Evolutionary conservation across 345 rosid genomes (phyloP), one percentile per base, ranked within the genome.

Genomic region (Salix viminalis): DNA sequence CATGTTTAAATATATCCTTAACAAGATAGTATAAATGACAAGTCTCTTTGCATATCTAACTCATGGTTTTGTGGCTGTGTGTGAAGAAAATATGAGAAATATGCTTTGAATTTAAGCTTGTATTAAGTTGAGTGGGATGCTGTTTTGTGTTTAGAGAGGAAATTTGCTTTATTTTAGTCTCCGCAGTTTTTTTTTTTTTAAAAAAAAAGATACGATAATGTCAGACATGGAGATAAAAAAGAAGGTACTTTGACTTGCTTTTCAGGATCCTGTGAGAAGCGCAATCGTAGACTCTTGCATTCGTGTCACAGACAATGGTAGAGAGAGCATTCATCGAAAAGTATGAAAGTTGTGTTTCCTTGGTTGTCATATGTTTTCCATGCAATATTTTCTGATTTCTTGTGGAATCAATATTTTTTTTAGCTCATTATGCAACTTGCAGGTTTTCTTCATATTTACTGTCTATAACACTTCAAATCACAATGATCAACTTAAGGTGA

Each of bases 401-500:
- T 65, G 34, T 46, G 65, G 24, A 36, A 58, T 50, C 72, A 69
- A 71, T 71, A 52, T 48, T 66, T 62, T 71, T 76, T 2, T 67
- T 61, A 37, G 73, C 69, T 69, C 68, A 67, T 71, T 50, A 34
- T 69, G 37, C 32, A 62, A 83, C 58, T 81, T 86, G 86, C 87
- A 94, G 98, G 97, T 91, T 23, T 88, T 92, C 83, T 94, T 91
- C 86, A 86, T 91, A 78, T 92, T 94, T 84, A 89, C 98, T 41
- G 89, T 94, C 1, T 94, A 85, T 84, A 94, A 92, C 77, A 91
- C 91, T 50, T 90, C 97, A 19, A 90, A 94, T 86, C 97, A 91
- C 81, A 86, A 87, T 69, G 98, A 94, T 83, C 97, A 92, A 82
- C 95, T 94, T 77, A 94, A 92, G 98, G 98, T 92, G 78, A 82